Evolutionary conservation across 2,329 filamentous ascomycete species (phyloP).

Genomic region (Juglanconis juglandina): DNA sequence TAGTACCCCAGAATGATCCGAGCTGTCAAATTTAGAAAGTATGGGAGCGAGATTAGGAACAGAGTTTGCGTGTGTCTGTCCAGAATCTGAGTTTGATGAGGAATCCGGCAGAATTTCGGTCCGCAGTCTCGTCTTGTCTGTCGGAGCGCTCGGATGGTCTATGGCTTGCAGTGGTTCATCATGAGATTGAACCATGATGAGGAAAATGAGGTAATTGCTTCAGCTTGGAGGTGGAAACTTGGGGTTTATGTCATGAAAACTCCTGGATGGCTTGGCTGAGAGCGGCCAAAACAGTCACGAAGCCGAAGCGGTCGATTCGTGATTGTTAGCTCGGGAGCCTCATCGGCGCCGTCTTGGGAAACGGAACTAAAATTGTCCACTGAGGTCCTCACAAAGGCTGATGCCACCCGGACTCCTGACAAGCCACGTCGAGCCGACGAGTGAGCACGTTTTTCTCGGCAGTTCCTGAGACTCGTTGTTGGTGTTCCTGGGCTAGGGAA

Average conservation of each 20-base stretch:
- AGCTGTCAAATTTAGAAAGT: not conserved
- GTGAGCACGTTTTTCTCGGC: not conserved
- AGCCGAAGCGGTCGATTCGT: conserved; percentile 7
- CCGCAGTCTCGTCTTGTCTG: not conserved
- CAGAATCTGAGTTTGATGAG: not conserved
- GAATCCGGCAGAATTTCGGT: not conserved
- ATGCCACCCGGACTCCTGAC: no score
- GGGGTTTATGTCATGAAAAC: conserved; percentile 13
- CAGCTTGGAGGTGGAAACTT: not conserved
- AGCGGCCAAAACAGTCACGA: not conserved
- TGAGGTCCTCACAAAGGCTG: not conserved
- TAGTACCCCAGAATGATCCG: not conserved
- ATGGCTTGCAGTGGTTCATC: not conserved
- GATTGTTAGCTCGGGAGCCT: conserved; percentile 10
- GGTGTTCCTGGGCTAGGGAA: not conserved
- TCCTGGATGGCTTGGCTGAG: not conserved
- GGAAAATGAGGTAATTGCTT: conserved; percentile 17
- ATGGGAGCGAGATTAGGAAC: conserved; percentile 4
- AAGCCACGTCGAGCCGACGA: no score
- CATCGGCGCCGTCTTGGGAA: conserved; percentile 2
- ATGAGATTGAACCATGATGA: conserved; percentile 9
- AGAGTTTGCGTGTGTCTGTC: not conserved
- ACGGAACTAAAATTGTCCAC: not conserved
- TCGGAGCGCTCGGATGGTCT: conserved; percentile 1
- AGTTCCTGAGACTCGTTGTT: not conserved